phyloP scores from a whole-genome alignment of 2,329 filamentous ascomycete genomes.

The Rhynchosporium graminicola region DNA sequence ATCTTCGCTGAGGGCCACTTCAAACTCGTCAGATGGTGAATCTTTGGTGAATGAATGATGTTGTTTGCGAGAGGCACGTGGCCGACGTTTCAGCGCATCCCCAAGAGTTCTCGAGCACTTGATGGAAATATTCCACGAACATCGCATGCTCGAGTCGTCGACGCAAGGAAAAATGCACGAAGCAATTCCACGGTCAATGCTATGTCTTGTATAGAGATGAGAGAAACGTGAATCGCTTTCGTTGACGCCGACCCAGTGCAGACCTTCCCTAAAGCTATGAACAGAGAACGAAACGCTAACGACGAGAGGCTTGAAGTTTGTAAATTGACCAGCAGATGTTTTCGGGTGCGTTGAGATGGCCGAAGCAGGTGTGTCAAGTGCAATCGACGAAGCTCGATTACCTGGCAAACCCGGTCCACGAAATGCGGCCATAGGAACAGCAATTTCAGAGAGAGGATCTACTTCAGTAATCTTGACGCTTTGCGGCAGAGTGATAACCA shows the following conservation, averaged over 20 bases:
- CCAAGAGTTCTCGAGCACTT: constrained; percentile 84
- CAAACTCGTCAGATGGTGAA: constrained; percentile 34
- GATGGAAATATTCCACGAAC: constrained; percentile 85
- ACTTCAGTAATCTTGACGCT: constrained; percentile 63
- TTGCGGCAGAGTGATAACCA: constrained; percentile 60
- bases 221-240: constrained; percentile 81
- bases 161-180: constrained; percentile 92
- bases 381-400: constrained; percentile 35
- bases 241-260: constrained; percentile 88
- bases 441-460: constrained; percentile 52
- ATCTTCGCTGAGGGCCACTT: constrained; percentile 62
- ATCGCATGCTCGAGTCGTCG: constrained; percentile 79
- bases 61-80: constrained; percentile 46
- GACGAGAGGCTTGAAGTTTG: constrained; percentile 58
- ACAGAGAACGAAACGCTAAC: constrained; percentile 77
- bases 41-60: constrained; percentile 38
- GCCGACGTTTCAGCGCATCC: constrained; percentile 61
- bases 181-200: constrained; percentile 73
- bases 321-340: constrained; percentile 41
- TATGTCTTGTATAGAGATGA: constrained; percentile 87
- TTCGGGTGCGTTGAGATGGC: constrained; percentile 41
- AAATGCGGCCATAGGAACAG: constrained; percentile 47
- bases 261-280: constrained; percentile 75
- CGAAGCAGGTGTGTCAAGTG: constrained; percentile 41
- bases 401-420: constrained; percentile 40